These are phyloP conservation scores for Xanthoconium stramineum DNA, from an alignment of 768 basidiomycete genomes.

Conservation along the genomic window DNA sequence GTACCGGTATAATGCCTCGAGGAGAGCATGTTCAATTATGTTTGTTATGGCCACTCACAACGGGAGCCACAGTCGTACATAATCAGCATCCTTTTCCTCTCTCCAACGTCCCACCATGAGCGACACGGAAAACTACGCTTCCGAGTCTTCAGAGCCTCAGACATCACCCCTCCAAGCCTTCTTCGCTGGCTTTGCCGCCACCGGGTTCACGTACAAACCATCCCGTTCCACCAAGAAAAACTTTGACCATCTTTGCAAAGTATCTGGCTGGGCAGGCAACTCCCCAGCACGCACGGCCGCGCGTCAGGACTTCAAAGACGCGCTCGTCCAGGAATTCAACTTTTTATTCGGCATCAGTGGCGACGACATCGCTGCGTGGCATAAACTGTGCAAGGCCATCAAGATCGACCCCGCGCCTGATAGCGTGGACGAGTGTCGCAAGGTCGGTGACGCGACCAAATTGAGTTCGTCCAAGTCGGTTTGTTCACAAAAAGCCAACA, in stretches of 20 bases:
- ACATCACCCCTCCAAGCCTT: slow-evolving; percentile 5
- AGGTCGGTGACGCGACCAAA: slow-evolving; percentile 1
- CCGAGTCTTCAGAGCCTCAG: too few relatives aligned
- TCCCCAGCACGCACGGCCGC: background rate
- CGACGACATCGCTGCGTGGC: slow-evolving; percentile 18
- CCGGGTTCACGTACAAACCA: slow-evolving; percentile 13
- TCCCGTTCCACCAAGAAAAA: slow-evolving; percentile 7
- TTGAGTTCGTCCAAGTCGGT: background rate
- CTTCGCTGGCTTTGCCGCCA: slow-evolving; percentile 9
- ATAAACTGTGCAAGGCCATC: slow-evolving; percentile 18
- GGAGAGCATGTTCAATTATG: too few relatives aligned
- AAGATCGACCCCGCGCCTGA: slow-evolving; percentile 15
- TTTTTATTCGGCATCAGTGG: slow-evolving; percentile 17
- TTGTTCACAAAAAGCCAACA: background rate
- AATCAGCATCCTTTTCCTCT: too few relatives aligned
- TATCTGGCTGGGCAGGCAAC: slow-evolving; percentile 1
- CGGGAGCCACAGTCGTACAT: too few relatives aligned
- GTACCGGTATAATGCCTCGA: too few relatives aligned
- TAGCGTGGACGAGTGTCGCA: slow-evolving; percentile 13
- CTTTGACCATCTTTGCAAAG: slow-evolving; percentile 14
- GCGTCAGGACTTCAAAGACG: slow-evolving; percentile 11
- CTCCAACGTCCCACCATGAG: background rate
- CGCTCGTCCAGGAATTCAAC: slow-evolving; percentile 28
- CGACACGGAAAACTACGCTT: background rate
- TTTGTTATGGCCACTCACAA: too few relatives aligned